A percentile compares a stretch with the other conserved stretches of the same genome.
phyloP scores from a whole-genome alignment of 805 yeast species.

The Starmera pachycereana region DNA sequence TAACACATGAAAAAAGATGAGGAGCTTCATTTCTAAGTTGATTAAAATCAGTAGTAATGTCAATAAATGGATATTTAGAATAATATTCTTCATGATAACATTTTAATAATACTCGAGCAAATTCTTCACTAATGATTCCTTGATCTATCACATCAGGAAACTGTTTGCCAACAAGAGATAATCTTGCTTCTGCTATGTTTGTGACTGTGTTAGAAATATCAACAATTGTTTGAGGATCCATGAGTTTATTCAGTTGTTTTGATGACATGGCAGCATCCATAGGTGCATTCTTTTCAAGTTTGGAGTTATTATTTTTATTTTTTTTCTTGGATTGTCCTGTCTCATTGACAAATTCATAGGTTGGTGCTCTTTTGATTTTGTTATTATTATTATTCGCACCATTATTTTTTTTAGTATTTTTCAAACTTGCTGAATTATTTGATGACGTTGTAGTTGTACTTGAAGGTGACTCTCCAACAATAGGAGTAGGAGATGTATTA shows the following conservation, averaged over 20 bases:
- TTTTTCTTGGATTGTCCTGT: conserved; percentile 2
- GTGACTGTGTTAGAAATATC: conserved; percentile 36
- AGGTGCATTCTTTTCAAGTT: conserved; percentile 21
- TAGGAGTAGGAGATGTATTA: conserved; percentile 1
- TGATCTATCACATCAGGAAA: conserved; percentile 40
- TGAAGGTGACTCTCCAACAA: not conserved
- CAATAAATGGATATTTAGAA: conserved; percentile 46
- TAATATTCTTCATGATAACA: conserved; percentile 39
- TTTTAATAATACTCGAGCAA: conserved; percentile 45
- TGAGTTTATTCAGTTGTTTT: conserved; percentile 26
- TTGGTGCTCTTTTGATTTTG: not conserved
- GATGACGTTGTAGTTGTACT: not conserved
- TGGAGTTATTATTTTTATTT: conserved; percentile 16
- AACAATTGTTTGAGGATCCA: conserved; percentile 28
- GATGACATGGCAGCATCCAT: conserved; percentile 2
- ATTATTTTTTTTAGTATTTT: conserved; percentile 1
- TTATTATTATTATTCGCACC: conserved; percentile 3
- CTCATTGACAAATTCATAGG: conserved; percentile 4
- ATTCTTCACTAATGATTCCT: conserved; percentile 47
- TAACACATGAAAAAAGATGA: conserved; percentile 49
- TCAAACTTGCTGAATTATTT: not conserved
- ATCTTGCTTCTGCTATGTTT: conserved; percentile 28
- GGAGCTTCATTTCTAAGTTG: conserved; percentile 44
- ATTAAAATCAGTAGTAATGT: conserved; percentile 34
- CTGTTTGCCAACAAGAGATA: conserved; percentile 8